Percentiles rank a stretch among this genome's conserved stretches.
Evolutionary conservation across 2,329 filamentous ascomycete genomes (phyloP).

Genomic region (Rhinocladiella mackenziei): DNA sequence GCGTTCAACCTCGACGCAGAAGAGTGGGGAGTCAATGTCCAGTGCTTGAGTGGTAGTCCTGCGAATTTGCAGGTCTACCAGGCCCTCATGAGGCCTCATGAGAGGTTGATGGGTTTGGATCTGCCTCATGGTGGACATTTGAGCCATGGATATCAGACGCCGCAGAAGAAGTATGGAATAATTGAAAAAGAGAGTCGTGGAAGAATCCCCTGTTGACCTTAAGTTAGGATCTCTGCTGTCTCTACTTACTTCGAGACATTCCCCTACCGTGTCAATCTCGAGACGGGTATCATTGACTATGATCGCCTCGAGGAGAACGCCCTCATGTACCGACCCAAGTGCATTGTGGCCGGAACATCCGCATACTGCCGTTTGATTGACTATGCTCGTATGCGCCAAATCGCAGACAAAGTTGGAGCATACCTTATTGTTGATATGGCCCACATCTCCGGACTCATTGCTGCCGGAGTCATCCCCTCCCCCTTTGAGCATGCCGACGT

Average conservation of each 20-base stretch:
- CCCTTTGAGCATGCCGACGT: conserved; percentile 92
- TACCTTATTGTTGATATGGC: conserved; percentile 98
- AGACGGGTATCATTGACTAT: conserved; percentile 95
- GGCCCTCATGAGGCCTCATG: conserved; percentile 90
- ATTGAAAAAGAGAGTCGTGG: neutral
- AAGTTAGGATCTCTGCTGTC: conserved; percentile 74
- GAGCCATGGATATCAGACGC: conserved; percentile 96
- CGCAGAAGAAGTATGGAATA: conserved; percentile 66
- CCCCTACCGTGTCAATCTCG: conserved; percentile 75
- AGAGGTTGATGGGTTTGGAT: conserved; percentile 94
- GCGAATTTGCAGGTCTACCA: conserved; percentile 84
- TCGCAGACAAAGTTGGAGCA: conserved; percentile 86
- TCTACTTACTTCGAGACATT: conserved; percentile 99
- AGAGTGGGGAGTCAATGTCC: conserved; percentile 96
- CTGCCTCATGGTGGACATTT: conserved; percentile 91
- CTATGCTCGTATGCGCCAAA: conserved; percentile 92
- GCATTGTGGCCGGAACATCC: conserved; percentile 92
- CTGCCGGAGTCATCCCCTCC: conserved; percentile 85
- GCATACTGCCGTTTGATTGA: conserved; percentile 98
- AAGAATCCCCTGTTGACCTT: neutral
- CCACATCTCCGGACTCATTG: conserved; percentile 94
- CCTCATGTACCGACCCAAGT: conserved; percentile 87
- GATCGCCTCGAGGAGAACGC: conserved; percentile 87
- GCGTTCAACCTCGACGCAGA: conserved; percentile 77
- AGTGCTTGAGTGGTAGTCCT: conserved; percentile 74